Base-by-base conservation (phyloP, 73 alveolate genomes). In the Blepharisma stoltei region DNA sequence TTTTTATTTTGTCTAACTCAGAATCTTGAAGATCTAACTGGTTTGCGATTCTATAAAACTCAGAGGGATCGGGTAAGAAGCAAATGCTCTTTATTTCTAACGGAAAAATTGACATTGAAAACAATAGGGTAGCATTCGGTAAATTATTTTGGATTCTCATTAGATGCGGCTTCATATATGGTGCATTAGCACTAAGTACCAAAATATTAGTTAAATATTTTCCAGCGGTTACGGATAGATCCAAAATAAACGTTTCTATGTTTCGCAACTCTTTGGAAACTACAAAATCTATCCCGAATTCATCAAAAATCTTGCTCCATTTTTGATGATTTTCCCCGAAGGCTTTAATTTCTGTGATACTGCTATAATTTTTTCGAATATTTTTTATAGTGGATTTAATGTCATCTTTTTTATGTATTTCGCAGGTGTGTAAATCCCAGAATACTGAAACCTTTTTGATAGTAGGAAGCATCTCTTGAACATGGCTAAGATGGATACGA, bases 151-250 rank as follows among this genome's bases (percentile, higher is more conserved):
- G 14, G 23, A 60, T 14, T 25, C 23, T n/a, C 73, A 60, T 25
- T 5, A 60, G 23, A 60, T 60, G 73, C 3, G 73, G 73, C 14
- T 8, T 18, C n/a, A 60, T 14, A 5, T 1, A 14, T 60, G 2
- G 6, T 14, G 49, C 38, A 8, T 60, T n/a, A 1, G 73, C 38
- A 25, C 46, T 14, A 25, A 60, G 14, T 0, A 60, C 46, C 14
- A 60, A 25, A 60, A 60, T 25, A 60, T 60, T n/a, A 14, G 73
- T 60, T 20, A 60, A 25, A n/a, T 38, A n/a, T 18, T n/a, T 25
- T 20, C 18, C 23, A 20, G 11, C 18, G 2, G 48, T 14, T 8
- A 60, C 18, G 1, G 73, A 60, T 1, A 60, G 18, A 5, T 60
- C 73, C 38, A 60, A 9, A 60, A 60, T n/a, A 14, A 60, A 25